Evolutionary conservation across 352 stramenopile genomes (phyloP).

Genomic region (Aphanomyces euteiches): DNA sequence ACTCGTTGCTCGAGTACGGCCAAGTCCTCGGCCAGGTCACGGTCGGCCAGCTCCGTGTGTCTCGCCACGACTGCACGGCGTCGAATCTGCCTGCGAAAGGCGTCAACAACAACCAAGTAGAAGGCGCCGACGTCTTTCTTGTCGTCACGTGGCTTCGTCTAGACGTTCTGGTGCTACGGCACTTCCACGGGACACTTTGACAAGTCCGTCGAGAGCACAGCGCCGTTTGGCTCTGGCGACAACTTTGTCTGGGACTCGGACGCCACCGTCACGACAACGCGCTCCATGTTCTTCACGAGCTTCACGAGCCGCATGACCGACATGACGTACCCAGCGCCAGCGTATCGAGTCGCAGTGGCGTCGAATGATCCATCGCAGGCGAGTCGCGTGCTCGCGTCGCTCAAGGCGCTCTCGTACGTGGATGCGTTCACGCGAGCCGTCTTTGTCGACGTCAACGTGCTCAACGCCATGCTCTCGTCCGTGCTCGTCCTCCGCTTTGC

Average conservation of each 20-base stretch:
- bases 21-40: constrained; percentile 46
- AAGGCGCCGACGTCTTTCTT: not conserved
- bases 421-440: constrained; percentile 42
- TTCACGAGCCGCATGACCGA: constrained; percentile 34
- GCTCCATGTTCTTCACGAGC: constrained; percentile 41
- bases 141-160: constrained; percentile 33
- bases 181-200: constrained; percentile 32
- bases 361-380: constrained; percentile 32
- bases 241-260: constrained; percentile 37
- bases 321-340: constrained; percentile 39
- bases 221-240: constrained; percentile 28
- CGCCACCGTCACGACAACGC: constrained; percentile 38
- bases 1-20: constrained; percentile 33
- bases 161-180: constrained; percentile 36
- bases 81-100: not conserved
- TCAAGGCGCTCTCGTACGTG: constrained; percentile 40
- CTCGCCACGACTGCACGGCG: constrained; percentile 37
- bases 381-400: constrained; percentile 31
- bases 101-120: not conserved
- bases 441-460: constrained; percentile 49
- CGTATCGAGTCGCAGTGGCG: constrained; percentile 44
- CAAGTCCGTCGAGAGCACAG: constrained; percentile 30
- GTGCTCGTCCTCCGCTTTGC: constrained; percentile 44
- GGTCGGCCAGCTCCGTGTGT: constrained; percentile 47
- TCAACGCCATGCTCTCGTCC: constrained; percentile 48